phyloP scores from a whole-genome alignment of 2,329 filamentous ascomycete genomes.

The Diaporthe sp. region DNA sequence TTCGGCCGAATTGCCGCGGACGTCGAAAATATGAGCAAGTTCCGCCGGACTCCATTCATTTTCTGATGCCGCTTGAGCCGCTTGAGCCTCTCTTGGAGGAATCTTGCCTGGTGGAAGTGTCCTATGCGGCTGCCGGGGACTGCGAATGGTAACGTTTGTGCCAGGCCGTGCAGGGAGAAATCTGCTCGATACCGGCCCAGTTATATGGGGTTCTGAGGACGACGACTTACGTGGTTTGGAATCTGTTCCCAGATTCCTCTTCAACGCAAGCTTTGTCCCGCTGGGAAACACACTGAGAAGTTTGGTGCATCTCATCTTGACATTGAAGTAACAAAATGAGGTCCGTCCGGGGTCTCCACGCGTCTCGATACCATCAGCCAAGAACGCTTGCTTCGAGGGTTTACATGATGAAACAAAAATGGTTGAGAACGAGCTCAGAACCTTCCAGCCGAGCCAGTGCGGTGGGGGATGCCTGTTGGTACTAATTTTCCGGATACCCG shows the following conservation, averaged over 20 bases:
- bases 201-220: neutral
- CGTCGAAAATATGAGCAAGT: neutral
- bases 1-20: neutral
- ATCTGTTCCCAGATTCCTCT: neutral
- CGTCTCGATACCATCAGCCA: neutral
- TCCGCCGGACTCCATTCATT: neutral
- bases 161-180: neutral
- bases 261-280: neutral
- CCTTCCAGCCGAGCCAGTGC: neutral
- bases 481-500: neutral
- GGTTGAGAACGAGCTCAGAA: neutral
- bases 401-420: neutral
- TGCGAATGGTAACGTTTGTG: neutral
- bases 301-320: neutral
- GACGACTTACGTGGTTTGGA: neutral
- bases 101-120: neutral
- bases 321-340: neutral
- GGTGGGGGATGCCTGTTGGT: neutral
- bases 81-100: neutral
- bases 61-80: neutral
- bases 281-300: neutral
- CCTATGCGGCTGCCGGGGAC: no score
- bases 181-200: neutral
- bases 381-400: neutral
- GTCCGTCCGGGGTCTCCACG: neutral